phyloP scores from a whole-genome alignment of 495 filamentous ascomycete species.

The Penicillium parvum region DNA sequence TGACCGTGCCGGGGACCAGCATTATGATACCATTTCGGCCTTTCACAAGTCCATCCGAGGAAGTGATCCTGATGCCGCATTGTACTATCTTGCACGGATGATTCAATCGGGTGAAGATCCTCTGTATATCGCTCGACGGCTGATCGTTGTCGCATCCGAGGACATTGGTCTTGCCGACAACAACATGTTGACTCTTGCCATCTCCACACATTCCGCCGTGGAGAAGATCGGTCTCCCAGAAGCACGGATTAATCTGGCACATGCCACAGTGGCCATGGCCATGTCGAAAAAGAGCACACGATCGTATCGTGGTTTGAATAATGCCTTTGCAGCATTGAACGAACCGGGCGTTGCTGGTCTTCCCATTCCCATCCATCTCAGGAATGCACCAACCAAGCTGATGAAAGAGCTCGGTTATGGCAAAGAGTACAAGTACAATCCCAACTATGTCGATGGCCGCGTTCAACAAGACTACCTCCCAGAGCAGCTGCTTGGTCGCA shows the following conservation, averaged over 20 bases:
- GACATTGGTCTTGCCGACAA: slow-evolving; percentile 92
- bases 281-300: slow-evolving; percentile 81
- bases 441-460: slow-evolving; percentile 76
- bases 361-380: slow-evolving; percentile 78
- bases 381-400: slow-evolving; percentile 85
- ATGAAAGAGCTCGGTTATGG: slow-evolving; percentile 94
- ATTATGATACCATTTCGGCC: slow-evolving; percentile 92
- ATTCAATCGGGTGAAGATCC: slow-evolving; percentile 94
- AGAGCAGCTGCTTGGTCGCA: slow-evolving; percentile 58
- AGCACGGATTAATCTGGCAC: slow-evolving; percentile 85
- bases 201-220: slow-evolving; percentile 75
- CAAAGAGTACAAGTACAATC: slow-evolving; percentile 93
- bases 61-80: slow-evolving; percentile 74
- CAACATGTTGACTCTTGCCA: slow-evolving; percentile 75
- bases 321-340: slow-evolving; percentile 65
- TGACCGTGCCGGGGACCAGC: slow-evolving; percentile 90
- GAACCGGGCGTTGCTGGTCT: slow-evolving; percentile 77
- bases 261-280: slow-evolving; percentile 78
- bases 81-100: slow-evolving; percentile 96
- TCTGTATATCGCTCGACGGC: slow-evolving; percentile 81
- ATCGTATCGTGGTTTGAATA: slow-evolving; percentile 77
- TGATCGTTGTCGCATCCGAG: slow-evolving; percentile 89
- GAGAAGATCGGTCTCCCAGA: slow-evolving; percentile 94
- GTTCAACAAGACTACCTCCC: slow-evolving; percentile 91
- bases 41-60: slow-evolving; percentile 96